Conservation (phyloP, 345 rosid genomes). For the Dimocarpus longan region DNA sequence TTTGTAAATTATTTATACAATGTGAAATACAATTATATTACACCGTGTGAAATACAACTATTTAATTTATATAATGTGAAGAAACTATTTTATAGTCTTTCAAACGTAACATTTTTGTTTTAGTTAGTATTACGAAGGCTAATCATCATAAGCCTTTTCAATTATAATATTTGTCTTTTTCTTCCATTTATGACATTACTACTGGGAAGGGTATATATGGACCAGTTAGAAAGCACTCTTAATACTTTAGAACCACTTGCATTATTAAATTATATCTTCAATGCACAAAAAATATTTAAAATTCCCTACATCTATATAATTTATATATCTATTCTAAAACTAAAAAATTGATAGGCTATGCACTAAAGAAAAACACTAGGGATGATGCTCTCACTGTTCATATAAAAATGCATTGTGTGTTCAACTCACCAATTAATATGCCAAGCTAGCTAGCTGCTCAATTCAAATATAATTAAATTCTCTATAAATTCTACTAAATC, state of each 20-base stretch:
- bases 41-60: too few relatives aligned
- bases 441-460: neutral
- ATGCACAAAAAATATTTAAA: neutral
- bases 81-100: too few relatives aligned
- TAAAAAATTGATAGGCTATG: neutral
- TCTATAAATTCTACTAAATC: neutral
- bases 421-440: too few relatives aligned
- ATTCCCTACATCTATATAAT: neutral
- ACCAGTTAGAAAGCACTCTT: neutral
- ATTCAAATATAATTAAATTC: neutral
- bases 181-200: neutral
- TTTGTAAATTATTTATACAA: too few relatives aligned
- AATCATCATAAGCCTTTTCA: neutral
- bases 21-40: too few relatives aligned
- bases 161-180: neutral
- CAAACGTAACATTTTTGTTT: too few relatives aligned
- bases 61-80: too few relatives aligned
- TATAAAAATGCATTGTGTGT: neutral
- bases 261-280: slow-evolving; percentile 3
- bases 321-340: neutral
- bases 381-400: slow-evolving; percentile 4
- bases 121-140: neutral
- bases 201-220: neutral
- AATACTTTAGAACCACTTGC: neutral
- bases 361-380: neutral